These are phyloP conservation scores for Backusella psychrophila DNA, from an alignment of 192 early-diverging fungal genomes.

Conservation along the genomic window DNA sequence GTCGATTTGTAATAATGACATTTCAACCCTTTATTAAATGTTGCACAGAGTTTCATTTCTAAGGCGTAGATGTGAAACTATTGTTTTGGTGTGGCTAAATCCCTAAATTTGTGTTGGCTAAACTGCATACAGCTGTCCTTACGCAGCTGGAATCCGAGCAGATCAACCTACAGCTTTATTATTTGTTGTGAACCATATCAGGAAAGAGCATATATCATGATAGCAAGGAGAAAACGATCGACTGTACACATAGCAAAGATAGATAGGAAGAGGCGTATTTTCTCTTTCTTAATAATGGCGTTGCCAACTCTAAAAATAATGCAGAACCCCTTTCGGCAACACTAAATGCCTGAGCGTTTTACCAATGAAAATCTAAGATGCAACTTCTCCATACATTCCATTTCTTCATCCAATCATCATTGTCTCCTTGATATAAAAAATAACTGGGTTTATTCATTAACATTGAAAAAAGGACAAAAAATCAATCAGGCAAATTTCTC, in stretches of 20 bases:
- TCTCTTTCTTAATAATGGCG: neutral
- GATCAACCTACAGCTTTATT: neutral
- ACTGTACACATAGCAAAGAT: neutral
- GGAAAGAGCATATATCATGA: neutral
- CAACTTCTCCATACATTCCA: neutral
- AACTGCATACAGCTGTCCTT: neutral
- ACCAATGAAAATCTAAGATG: neutral
- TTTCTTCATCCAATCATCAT: neutral
- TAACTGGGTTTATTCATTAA: neutral
- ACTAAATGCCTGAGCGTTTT: neutral
- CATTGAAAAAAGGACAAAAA: neutral
- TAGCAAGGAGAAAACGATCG: neutral
- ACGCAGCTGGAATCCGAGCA: neutral
- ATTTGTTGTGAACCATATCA: neutral
- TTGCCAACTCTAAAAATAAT: conserved; percentile 8
- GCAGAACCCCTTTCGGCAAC: neutral
- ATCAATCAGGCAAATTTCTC: neutral
- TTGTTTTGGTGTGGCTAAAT: neutral
- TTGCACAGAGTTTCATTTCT: neutral
- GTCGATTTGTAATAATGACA: neutral
- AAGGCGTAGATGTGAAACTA: neutral
- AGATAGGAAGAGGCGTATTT: neutral
- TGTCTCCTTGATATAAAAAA: neutral
- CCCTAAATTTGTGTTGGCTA: neutral
- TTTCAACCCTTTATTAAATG: neutral